Evolutionary conservation across 352 stramenopile species (phyloP).

Genomic region (Phytophthora rubi): DNA sequence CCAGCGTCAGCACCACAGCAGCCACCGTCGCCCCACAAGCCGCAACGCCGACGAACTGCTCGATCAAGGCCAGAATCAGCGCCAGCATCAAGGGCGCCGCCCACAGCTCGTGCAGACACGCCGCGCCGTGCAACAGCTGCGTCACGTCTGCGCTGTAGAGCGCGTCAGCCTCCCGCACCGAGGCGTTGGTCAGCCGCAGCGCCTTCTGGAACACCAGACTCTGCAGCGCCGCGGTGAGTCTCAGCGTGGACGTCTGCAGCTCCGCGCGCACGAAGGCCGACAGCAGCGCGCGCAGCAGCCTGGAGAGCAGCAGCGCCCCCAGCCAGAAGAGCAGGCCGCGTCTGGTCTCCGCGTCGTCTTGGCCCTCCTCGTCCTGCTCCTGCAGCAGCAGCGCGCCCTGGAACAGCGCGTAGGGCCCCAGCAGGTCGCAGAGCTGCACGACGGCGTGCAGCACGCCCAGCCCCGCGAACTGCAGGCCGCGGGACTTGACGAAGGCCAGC

Average conservation of each 20-base stretch:
- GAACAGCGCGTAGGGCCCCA: conserved; percentile 71
- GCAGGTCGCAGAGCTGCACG: conserved; percentile 58
- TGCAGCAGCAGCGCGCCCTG: conserved; percentile 60
- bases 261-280: conserved; percentile 68
- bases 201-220: conserved; percentile 81
- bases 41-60: conserved; percentile 56
- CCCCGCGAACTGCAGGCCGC: conserved; percentile 53
- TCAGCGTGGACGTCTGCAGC: conserved; percentile 67
- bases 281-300: conserved; percentile 68
- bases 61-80: conserved; percentile 58
- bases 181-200: conserved; percentile 49
- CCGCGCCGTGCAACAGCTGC: conserved; percentile 61
- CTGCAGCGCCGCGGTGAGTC: conserved; percentile 71
- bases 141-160: conserved; percentile 73
- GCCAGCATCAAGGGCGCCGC: conserved; percentile 57
- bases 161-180: conserved; percentile 46
- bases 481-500: conserved; percentile 56
- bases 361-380: conserved; percentile 8
- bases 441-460: conserved; percentile 51
- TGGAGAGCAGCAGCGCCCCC: conserved; percentile 58
- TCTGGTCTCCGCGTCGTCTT: conserved; percentile 17
- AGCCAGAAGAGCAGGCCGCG: conserved; percentile 64
- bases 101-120: conserved; percentile 82
- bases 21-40: conserved; percentile 40
- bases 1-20: conserved; percentile 43